Conservation (phyloP, 2,329 filamentous ascomycete species). For the Neospermospora avenae region DNA sequence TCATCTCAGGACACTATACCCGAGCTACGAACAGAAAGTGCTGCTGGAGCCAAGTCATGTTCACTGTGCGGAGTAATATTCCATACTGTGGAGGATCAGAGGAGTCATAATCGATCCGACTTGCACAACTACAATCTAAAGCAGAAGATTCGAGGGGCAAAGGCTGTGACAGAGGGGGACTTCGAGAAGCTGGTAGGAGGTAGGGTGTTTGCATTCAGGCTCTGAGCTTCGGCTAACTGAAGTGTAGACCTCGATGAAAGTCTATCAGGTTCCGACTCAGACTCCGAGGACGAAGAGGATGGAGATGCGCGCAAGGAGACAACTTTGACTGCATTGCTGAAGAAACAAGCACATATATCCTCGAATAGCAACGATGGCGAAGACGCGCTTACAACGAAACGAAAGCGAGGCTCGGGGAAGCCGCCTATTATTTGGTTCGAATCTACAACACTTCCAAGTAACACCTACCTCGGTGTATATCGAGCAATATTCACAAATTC, state of each 20-base stretch:
- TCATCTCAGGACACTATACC: conserved; percentile 34
- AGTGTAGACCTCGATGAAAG: conserved; percentile 74
- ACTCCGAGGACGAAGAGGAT: conserved; percentile 57
- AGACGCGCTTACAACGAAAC: conserved; percentile 46
- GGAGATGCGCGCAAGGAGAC: conserved; percentile 58
- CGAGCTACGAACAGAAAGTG: conserved; percentile 37
- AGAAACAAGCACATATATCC: conserved; percentile 75
- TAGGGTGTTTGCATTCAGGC: conserved; percentile 7
- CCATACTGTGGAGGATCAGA: conserved; percentile 71
- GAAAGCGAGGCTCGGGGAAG: conserved; percentile 57
- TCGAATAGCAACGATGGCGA: conserved; percentile 43
- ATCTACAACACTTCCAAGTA: conserved; percentile 69
- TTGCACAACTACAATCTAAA: conserved; percentile 94
- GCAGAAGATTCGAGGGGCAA: conserved; percentile 74
- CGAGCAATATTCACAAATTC: conserved; percentile 71
- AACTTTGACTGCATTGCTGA: conserved; percentile 72
- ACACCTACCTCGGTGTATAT: conserved; percentile 83
- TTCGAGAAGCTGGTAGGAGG: conserved; percentile 80
- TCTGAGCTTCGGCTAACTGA: conserved; percentile 14
- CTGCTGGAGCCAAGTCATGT: conserved; percentile 70
- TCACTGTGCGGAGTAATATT: conserved; percentile 75
- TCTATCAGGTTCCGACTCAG: conserved; percentile 78
- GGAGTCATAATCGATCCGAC: conserved; percentile 83
- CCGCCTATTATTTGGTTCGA: conserved; percentile 82
- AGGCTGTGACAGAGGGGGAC: conserved; percentile 71